Percentiles rank a stretch among this genome's conserved stretches.
Evolutionary conservation across 805 yeast species (phyloP).

Genomic region (Lachancea kluyveri): DNA sequence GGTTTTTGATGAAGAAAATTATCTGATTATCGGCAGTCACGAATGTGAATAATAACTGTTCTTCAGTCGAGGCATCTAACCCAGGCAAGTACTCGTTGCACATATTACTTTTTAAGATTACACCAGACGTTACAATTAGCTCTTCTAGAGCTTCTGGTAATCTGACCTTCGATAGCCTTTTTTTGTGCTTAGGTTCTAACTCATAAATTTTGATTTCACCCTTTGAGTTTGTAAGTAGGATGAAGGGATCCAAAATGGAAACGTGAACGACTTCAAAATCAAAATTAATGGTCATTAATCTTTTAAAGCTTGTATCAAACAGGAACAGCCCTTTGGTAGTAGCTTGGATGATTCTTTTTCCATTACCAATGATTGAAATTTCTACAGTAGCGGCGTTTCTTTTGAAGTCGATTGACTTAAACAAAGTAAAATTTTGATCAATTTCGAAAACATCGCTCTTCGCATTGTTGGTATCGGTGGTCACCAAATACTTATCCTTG

Average conservation of each 20-base stretch:
- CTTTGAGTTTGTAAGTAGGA: constrained; percentile 56
- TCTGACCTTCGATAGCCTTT: constrained; percentile 31
- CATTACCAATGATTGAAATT: constrained; percentile 51
- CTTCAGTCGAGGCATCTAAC: constrained; percentile 18
- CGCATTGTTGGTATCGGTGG: constrained; percentile 59
- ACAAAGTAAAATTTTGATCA: constrained; percentile 52
- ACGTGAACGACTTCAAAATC: constrained; percentile 63
- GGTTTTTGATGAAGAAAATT: constrained; percentile 53
- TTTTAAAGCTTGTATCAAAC: constrained; percentile 56
- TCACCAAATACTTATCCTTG: constrained; percentile 54
- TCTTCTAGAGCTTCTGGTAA: constrained; percentile 34
- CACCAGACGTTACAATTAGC: constrained; percentile 63
- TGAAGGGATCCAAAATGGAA: constrained; percentile 53
- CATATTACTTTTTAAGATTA: constrained; percentile 47
- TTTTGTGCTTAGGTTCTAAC: constrained; percentile 31
- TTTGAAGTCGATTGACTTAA: constrained; percentile 57
- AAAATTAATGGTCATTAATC: constrained; percentile 42
- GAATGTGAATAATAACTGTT: constrained; percentile 46
- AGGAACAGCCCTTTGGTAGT: constrained; percentile 59
- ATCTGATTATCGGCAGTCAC: constrained; percentile 76
- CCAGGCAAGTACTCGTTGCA: constrained; percentile 36
- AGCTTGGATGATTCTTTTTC: constrained; percentile 64
- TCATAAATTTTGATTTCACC: constrained; percentile 65
- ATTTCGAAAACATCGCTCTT: constrained; percentile 67
- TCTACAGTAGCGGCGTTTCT: constrained; percentile 59